Evolutionary conservation across 805 yeast genomes (phyloP).

Genomic region (Candida cerambycidarum): DNA sequence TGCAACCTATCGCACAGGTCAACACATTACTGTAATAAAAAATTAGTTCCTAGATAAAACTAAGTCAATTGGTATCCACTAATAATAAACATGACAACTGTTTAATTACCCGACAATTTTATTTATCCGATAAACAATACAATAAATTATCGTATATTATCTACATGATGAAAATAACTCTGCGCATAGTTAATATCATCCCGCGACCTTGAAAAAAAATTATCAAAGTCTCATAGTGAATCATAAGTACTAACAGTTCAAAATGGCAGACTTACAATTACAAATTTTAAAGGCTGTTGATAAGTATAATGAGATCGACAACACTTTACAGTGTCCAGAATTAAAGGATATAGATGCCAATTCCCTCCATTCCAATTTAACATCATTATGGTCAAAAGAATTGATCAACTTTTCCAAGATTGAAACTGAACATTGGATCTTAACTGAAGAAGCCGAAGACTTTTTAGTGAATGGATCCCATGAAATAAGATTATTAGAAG

Average conservation of each 20-base stretch:
- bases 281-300: constrained; percentile 64
- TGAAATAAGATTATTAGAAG: constrained; percentile 75
- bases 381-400: constrained; percentile 78
- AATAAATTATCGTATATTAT: background rate
- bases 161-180: constrained; percentile 1
- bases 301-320: constrained; percentile 54
- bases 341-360: constrained; percentile 68
- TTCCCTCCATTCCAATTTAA: constrained; percentile 76
- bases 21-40: no score
- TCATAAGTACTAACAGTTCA: background rate
- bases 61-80: no score
- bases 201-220: constrained; percentile 10
- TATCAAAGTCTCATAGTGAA: background rate
- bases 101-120: no score
- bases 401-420: constrained; percentile 73
- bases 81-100: no score
- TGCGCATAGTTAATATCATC: background rate
- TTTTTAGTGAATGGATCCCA: constrained; percentile 84
- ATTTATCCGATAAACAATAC: no score
- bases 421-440: constrained; percentile 73
- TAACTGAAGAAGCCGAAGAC: constrained; percentile 80
- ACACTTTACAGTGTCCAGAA: constrained; percentile 55
- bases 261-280: constrained; percentile 70
- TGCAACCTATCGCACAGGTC: background rate
- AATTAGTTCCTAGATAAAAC: no score